These are phyloP conservation scores for Candida gorgasii DNA, from an alignment of 805 yeast species.

Conservation along the genomic window DNA sequence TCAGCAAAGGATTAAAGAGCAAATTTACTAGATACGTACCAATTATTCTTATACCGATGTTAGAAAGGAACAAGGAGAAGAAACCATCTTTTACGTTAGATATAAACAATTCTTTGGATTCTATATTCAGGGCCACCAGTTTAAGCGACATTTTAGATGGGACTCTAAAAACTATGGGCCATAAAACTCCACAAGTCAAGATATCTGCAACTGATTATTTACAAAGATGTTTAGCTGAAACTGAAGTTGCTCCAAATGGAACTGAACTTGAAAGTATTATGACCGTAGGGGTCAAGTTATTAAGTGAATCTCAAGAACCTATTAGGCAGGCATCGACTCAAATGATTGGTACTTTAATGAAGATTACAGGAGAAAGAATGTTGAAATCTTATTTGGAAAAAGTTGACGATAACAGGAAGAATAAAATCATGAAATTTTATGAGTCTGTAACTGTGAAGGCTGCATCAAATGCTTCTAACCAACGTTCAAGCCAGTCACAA, in stretches of 20 bases:
- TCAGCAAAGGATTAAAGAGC: constrained; percentile 66
- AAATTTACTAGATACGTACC: constrained; percentile 56
- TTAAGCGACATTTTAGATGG: constrained; percentile 60
- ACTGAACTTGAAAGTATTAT: constrained; percentile 59
- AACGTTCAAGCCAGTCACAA: neutral
- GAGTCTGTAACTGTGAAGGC: constrained; percentile 56
- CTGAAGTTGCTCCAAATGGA: constrained; percentile 49
- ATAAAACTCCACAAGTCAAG: constrained; percentile 82
- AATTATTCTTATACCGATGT: constrained; percentile 56
- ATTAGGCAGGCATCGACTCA: constrained; percentile 78
- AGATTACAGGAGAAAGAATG: constrained; percentile 74
- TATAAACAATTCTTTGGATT: constrained; percentile 63
- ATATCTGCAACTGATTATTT: constrained; percentile 68
- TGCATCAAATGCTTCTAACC: neutral
- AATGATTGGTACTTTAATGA: constrained; percentile 78
- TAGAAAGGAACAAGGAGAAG: constrained; percentile 88
- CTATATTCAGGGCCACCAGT: constrained; percentile 54
- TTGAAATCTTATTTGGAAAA: constrained; percentile 59
- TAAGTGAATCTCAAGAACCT: constrained; percentile 81
- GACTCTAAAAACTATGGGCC: constrained; percentile 57
- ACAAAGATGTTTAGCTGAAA: constrained; percentile 58
- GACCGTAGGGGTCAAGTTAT: constrained; percentile 57
- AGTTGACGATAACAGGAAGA: constrained; percentile 74
- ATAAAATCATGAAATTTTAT: constrained; percentile 61
- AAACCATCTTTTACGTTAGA: constrained; percentile 77